These are phyloP conservation scores for Arachis hypogaea DNA, from an alignment of 306 rosid genomes.

Conservation along the genomic window DNA sequence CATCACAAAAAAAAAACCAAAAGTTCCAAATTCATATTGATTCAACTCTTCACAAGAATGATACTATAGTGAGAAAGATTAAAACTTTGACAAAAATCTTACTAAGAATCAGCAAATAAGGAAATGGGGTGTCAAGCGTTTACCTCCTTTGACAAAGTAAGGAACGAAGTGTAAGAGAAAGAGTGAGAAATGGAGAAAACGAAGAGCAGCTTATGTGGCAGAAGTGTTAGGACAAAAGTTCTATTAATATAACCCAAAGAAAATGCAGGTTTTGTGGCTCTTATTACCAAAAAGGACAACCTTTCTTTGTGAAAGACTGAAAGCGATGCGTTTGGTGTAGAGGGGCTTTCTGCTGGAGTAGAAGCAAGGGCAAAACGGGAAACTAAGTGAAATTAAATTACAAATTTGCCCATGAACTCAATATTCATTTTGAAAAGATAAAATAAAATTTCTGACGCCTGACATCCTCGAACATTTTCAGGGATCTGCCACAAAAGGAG, in stretches of 20 bases:
- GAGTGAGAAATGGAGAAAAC: not conserved
- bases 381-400: slow-evolving; percentile 27
- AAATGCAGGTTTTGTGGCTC: slow-evolving; percentile 35
- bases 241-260: slow-evolving; percentile 48
- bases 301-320: slow-evolving; percentile 6
- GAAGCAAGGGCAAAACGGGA: slow-evolving; percentile 36
- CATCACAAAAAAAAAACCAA: not conserved
- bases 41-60: slow-evolving; percentile 27
- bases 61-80: slow-evolving; percentile 17
- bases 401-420: slow-evolving; percentile 21
- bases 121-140: slow-evolving; percentile 29
- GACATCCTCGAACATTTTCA: slow-evolving; percentile 40
- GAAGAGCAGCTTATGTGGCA: slow-evolving; percentile 19
- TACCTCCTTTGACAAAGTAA: slow-evolving; percentile 17
- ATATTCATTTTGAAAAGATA: not conserved
- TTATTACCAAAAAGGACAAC: slow-evolving; percentile 41
- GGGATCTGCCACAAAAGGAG: slow-evolving; percentile 36
- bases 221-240: slow-evolving; percentile 26
- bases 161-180: slow-evolving; percentile 5
- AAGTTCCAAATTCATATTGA: slow-evolving; percentile 10
- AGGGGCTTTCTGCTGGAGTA: slow-evolving; percentile 26
- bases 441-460: not conserved
- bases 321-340: slow-evolving; percentile 34
- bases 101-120: slow-evolving; percentile 4
- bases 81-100: slow-evolving; percentile 15